Conservation (phyloP, 2,329 filamentous ascomycete species). For the Arthrobotrys sinensis region DNA sequence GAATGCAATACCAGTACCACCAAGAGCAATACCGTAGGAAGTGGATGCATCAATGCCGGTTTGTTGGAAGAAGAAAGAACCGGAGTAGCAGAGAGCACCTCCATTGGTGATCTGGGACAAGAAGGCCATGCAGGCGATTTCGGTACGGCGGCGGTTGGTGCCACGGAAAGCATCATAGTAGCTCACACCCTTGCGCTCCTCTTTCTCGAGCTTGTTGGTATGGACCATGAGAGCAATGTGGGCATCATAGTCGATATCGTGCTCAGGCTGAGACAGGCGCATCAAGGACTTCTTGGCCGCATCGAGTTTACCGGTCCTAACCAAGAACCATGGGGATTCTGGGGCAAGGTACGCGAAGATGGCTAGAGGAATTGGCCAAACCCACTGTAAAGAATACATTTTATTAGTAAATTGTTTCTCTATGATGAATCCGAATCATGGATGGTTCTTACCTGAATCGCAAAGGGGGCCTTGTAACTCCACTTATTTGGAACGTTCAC, state of each 20-base stretch:
- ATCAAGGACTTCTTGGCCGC: constrained; percentile 78
- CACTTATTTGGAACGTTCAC: constrained; percentile 66
- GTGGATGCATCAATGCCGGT: constrained; percentile 67
- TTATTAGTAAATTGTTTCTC: constrained; percentile 35
- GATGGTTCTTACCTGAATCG: constrained; percentile 41
- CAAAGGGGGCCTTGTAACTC: constrained; percentile 68
- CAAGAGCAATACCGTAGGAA: constrained; percentile 69
- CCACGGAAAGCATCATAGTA: constrained; percentile 86
- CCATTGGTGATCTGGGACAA: constrained; percentile 69
- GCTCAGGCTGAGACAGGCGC: constrained; percentile 77
- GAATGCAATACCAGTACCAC: constrained; percentile 69
- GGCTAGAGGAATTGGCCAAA: constrained; percentile 80
- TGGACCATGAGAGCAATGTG: constrained; percentile 94
- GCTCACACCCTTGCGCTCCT: constrained; percentile 73
- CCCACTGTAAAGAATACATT: constrained; percentile 75
- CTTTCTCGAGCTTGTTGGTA: constrained; percentile 83
- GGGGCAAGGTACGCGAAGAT: constrained; percentile 76
- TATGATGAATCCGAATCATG: background rate
- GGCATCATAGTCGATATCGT: constrained; percentile 84
- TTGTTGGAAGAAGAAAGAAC: constrained; percentile 71
- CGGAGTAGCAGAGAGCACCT: constrained; percentile 68
- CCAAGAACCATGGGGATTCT: constrained; percentile 80
- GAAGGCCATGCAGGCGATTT: constrained; percentile 74
- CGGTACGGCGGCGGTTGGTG: constrained; percentile 82
- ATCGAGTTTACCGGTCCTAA: constrained; percentile 75